Conservation (phyloP, 2,329 filamentous ascomycete genomes). For the Aspergillus transmontanensis region DNA sequence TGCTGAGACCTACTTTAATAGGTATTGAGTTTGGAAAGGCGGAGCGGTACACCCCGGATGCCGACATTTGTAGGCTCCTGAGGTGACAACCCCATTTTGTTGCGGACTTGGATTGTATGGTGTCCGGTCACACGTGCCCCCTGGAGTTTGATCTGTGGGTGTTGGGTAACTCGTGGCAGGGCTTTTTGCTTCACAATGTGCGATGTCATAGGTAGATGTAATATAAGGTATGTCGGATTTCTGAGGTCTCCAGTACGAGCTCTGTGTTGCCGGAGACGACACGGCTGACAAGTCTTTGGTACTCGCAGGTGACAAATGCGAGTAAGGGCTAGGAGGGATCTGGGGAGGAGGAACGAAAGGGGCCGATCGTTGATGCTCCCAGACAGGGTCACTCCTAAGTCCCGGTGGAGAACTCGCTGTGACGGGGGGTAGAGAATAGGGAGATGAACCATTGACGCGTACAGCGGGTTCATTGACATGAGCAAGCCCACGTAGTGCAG, state of each 20-base stretch:
- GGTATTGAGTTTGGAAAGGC: slow-evolving; percentile 67
- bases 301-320: slow-evolving; percentile 43
- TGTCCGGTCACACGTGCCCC: slow-evolving; percentile 25
- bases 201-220: slow-evolving; percentile 32
- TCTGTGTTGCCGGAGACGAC: slow-evolving; percentile 38
- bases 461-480: slow-evolving; percentile 27
- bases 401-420: slow-evolving; percentile 28
- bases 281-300: slow-evolving; percentile 38
- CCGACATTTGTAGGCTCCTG: slow-evolving; percentile 54
- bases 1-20: slow-evolving; percentile 58
- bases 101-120: slow-evolving; percentile 25
- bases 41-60: slow-evolving; percentile 59
- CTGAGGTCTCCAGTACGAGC: slow-evolving; percentile 31
- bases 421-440: slow-evolving; percentile 27
- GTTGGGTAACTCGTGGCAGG: slow-evolving; percentile 44
- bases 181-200: slow-evolving; percentile 35
- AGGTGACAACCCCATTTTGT: slow-evolving; percentile 27
- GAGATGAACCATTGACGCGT: slow-evolving; percentile 28
- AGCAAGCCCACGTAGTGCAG: slow-evolving; percentile 35
- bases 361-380: slow-evolving; percentile 34
- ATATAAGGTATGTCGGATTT: slow-evolving; percentile 31
- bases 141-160: slow-evolving; percentile 38
- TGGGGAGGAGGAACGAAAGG: slow-evolving; percentile 32
- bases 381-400: slow-evolving; percentile 29
- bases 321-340: slow-evolving; percentile 38